Evolutionary conservation across 140 eudicot genomes (phyloP), one percentile per base, ranked within the genome.

Genomic region (Artemisia princeps): DNA sequence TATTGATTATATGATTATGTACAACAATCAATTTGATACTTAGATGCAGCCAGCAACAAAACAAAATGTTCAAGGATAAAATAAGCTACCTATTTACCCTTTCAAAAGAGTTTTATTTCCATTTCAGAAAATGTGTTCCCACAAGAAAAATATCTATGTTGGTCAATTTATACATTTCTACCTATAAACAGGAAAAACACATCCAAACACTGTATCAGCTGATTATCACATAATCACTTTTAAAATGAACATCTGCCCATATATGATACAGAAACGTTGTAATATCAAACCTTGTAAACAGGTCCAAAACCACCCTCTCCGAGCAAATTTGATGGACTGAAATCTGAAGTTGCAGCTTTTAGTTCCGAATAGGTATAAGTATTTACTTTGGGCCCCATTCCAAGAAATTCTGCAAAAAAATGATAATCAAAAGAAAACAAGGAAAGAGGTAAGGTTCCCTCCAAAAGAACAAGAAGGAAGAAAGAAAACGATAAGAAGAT

Each of bases 271-370:
- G 15, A 62, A 16, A 40, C 14, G 52, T 15, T 16, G 56, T 22
- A 52, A 55, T 74, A 19, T 37, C 50, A 30, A 71, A 67, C 95
- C 95, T 83, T 78, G 73, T 75, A 83, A 74, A 86, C 95, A 40
- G 87, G 78, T 48, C 95, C 95, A 76, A 83, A 86, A 59, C 97
- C 97, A 62, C 97, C 97, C 74, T 89, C 97, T 55, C 97, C 97
- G 50, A 89, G 91, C 82, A 81, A 76, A 72, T 86, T 81, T 62
- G 84, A 75, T 45, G 68, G 26, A 71, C 68, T 75, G 72, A 89
- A 89, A 76, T 86, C 89, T 24, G 80, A 63, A 22, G 97, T 89
- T 14, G 97, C 97, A 61, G 78, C 49, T 77, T 14, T 84, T 19
- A 86, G 83, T 72, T 89, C 92, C 0, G 89, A 64, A 70, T 81